A percentile compares a stretch with the other conserved stretches of the same genome.
Conservation (phyloP, 495 filamentous ascomycete genomes). For the Darksidea phi region DNA sequence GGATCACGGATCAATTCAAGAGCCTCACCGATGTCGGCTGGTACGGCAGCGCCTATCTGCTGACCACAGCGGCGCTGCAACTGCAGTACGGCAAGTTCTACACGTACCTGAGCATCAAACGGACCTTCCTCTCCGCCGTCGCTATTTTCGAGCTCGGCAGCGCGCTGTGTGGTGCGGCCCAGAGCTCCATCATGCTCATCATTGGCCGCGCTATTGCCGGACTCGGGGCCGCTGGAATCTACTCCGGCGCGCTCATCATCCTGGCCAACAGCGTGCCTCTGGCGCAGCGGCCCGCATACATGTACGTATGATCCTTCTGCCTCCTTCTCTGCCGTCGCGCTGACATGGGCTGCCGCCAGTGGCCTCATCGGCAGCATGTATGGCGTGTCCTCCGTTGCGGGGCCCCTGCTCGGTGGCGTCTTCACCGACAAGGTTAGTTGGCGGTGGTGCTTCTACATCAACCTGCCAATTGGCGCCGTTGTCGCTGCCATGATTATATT, state of each 20-base stretch:
- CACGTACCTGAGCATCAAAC: not conserved
- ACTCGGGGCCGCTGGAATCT: not conserved
- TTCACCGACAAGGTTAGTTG: not conserved
- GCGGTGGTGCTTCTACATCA: conserved; percentile 1
- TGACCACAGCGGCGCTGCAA: not conserved
- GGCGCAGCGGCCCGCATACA: not conserved
- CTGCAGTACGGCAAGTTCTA: not conserved
- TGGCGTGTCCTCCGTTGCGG: not conserved
- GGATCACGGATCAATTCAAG: conserved; percentile 28
- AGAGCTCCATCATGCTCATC: not conserved
- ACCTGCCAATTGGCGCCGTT: not conserved
- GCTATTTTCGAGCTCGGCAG: not conserved
- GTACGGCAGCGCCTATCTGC: conserved; percentile 5
- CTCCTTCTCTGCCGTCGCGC: no score
- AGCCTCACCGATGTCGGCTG: conserved; percentile 27
- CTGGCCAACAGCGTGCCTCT: not conserved
- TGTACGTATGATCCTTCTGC: no score
- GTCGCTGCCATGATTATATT: not conserved
- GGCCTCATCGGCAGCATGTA: not conserved
- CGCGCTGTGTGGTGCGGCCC: not conserved
- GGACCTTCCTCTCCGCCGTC: not conserved
- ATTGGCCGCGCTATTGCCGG: not conserved
- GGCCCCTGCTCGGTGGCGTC: not conserved
- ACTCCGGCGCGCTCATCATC: not conserved
- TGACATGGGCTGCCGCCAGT: no score